Evolutionary conservation across 1,284 basidiomycete species (phyloP).

Genomic region (Tetrapyrgos nigripes): DNA sequence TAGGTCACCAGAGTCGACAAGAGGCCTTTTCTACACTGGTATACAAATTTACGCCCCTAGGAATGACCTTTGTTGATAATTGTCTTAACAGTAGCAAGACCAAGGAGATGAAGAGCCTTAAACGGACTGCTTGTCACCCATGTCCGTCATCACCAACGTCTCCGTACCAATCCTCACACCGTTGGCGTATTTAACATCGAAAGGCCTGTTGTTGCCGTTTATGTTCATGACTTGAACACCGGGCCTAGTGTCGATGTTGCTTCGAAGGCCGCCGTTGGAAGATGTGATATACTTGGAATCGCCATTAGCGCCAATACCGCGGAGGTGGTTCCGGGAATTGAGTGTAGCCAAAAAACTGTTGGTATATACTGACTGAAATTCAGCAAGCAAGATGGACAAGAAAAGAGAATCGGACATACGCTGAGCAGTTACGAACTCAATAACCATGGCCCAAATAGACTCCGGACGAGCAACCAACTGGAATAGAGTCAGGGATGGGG

Average conservation of each 20-base stretch:
- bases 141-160: neutral
- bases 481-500: too few relatives aligned
- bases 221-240: neutral
- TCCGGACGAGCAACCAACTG: neutral
- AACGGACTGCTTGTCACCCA: neutral
- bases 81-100: too few relatives aligned
- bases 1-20: too few relatives aligned
- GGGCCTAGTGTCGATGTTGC: neutral
- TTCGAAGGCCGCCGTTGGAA: neutral
- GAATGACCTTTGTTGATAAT: too few relatives aligned
- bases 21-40: too few relatives aligned
- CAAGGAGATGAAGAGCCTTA: too few relatives aligned
- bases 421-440: constrained; percentile 5
- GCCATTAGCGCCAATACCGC: neutral
- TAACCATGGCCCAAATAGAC: constrained; percentile 5
- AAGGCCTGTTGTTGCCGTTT: too few relatives aligned
- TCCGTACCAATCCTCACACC: neutral
- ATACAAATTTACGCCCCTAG: too few relatives aligned
- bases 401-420: constrained; percentile 5
- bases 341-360: constrained; percentile 57
- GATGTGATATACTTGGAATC: neutral
- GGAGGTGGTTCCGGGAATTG: constrained; percentile 44
- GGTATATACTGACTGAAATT: constrained; percentile 44
- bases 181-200: too few relatives aligned
- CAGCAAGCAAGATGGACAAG: neutral